phyloP scores from a whole-genome alignment of 495 filamentous ascomycete genomes.

The Xylaria grammica region DNA sequence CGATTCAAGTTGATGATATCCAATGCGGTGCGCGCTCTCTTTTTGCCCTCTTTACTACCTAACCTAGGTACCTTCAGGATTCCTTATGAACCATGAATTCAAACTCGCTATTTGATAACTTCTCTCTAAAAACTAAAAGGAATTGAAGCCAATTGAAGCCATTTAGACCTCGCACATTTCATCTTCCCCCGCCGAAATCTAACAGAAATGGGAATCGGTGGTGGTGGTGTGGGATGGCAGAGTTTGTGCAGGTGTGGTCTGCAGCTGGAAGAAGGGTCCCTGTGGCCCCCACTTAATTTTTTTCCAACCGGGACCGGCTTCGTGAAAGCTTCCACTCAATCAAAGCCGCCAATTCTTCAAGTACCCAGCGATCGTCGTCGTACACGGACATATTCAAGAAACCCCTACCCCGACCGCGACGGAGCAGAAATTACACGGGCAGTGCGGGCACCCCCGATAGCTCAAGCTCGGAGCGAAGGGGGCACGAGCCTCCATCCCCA shows the following conservation, averaged over 20 bases:
- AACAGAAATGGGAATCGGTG: no score
- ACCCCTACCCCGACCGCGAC: no score
- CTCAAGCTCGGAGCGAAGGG: constrained; percentile 1
- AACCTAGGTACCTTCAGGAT: no score
- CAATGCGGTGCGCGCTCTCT: background rate
- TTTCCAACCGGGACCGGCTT: constrained; percentile 5
- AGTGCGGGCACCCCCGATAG: background rate
- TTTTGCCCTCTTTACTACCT: no score
- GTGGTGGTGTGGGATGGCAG: no score
- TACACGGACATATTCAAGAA: background rate
- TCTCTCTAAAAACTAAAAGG: background rate
- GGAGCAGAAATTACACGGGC: background rate
- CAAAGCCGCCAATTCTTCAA: background rate
- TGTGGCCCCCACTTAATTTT: constrained; percentile 17
- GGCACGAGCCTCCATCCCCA: constrained; percentile 12
- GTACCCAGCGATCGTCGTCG: constrained; percentile 12
- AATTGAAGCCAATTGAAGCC: no score
- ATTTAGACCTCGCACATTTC: no score
- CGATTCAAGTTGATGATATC: constrained; percentile 16
- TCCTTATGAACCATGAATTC: background rate
- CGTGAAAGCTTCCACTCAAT: constrained; percentile 7
- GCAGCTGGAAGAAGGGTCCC: background rate
- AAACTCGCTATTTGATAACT: background rate
- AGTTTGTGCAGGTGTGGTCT: background rate
- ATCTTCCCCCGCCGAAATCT: no score